A percentile compares a stretch with the other conserved stretches of the same genome.
These are phyloP conservation scores for Metschnikowia rubicola DNA, from an alignment of 805 yeast genomes.

Conservation along the genomic window DNA sequence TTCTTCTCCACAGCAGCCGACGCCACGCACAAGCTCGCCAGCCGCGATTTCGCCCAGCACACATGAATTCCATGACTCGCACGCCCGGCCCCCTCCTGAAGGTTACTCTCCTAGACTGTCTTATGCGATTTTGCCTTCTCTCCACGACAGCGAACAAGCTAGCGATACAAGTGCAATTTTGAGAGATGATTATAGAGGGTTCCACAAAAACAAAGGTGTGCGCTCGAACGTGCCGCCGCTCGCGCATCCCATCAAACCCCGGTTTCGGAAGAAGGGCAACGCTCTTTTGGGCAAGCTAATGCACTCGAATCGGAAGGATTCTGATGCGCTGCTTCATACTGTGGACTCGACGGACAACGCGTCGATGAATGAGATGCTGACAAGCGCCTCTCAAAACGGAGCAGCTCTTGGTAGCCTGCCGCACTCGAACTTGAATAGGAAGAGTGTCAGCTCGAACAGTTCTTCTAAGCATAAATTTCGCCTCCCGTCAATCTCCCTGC, in stretches of 20 bases:
- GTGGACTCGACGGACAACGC: constrained; percentile 2
- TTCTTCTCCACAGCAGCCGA: constrained; percentile 2
- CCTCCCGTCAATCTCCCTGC: constrained; percentile 33
- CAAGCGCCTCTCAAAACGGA: constrained; percentile 1
- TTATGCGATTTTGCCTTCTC: constrained; percentile 6
- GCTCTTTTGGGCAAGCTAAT: constrained; percentile 40
- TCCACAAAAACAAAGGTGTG: constrained; percentile 32
- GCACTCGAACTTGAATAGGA: constrained; percentile 2
- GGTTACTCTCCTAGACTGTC: constrained; percentile 18
- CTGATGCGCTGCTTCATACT: constrained; percentile 17
- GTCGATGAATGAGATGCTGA: neutral
- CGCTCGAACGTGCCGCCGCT: constrained; percentile 42
- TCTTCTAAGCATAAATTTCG: constrained; percentile 35
- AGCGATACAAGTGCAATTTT: constrained; percentile 1
- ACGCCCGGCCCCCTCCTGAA: constrained; percentile 7
- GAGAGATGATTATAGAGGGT: constrained; percentile 35
- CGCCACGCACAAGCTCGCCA: neutral
- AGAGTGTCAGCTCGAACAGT: constrained; percentile 11
- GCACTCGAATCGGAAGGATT: constrained; percentile 32
- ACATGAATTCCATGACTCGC: constrained; percentile 5
- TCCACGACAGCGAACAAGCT: neutral
- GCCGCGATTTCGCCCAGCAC: constrained; percentile 8
- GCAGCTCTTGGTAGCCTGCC: neutral
- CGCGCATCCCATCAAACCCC: constrained; percentile 48
- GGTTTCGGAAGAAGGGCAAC: constrained; percentile 36